A percentile compares a stretch with the other conserved stretches of the same genome.
Conservation (phyloP, 2,329 filamentous ascomycete species). For the Aspergillus udagawae region DNA sequence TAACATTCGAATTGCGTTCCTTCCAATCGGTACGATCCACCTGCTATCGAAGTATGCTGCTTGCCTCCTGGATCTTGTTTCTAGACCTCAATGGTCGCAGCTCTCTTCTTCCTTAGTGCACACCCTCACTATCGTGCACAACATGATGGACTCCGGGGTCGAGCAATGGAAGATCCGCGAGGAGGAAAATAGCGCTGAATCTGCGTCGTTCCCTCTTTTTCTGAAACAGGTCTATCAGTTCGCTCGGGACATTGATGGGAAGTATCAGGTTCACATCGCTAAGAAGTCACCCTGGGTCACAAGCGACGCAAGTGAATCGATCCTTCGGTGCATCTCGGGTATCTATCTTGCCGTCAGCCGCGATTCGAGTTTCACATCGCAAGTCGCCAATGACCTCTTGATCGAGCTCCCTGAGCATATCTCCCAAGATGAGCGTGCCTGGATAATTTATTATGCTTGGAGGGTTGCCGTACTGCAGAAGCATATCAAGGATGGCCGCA, state of each 20-base stretch:
- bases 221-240: conserved; percentile 26
- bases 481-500: conserved; percentile 77
- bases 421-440: conserved; percentile 23
- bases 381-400: conserved; percentile 34
- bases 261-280: conserved; percentile 36
- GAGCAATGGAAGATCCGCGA: conserved; percentile 22
- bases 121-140: conserved; percentile 22
- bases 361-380: conserved; percentile 28
- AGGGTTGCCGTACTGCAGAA: conserved; percentile 65
- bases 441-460: conserved; percentile 54
- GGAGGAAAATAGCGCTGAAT: conserved; percentile 18
- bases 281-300: conserved; percentile 43
- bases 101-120: conserved; percentile 20
- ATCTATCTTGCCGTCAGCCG: conserved; percentile 28
- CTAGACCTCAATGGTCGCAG: conserved; percentile 22
- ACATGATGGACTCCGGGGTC: conserved; percentile 27
- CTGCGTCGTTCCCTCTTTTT: conserved; percentile 13
- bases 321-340: conserved; percentile 32
- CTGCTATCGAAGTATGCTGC: conserved; percentile 28
- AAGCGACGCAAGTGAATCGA: conserved; percentile 36
- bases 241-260: conserved; percentile 30
- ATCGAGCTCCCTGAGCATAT: conserved; percentile 30
- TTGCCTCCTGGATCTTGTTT: conserved; percentile 23
- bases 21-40: conserved; percentile 23
- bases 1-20: conserved; percentile 24